Evolutionary conservation across 257 asterid species (phyloP).

Genomic region (Solanum stenotomum): DNA sequence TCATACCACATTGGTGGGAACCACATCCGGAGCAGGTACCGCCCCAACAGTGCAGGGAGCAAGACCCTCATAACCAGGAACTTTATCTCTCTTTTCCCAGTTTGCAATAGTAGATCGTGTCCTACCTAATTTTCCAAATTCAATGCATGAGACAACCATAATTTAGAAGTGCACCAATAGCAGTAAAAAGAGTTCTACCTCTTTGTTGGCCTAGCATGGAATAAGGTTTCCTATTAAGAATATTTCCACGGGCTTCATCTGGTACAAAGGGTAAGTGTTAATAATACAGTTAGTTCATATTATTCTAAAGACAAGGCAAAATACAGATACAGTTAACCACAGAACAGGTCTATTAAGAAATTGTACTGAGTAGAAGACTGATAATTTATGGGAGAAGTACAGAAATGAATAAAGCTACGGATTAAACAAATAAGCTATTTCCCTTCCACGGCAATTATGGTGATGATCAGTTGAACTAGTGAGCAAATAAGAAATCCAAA

Average conservation of each 20-base stretch:
- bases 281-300: not conserved
- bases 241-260: constrained; percentile 50
- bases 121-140: constrained; percentile 35
- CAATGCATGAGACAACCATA: constrained; percentile 7
- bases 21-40: constrained; percentile 27
- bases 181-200: constrained; percentile 32
- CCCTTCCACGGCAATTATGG: not conserved
- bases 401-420: not conserved
- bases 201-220: constrained; percentile 48
- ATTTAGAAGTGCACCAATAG: not conserved
- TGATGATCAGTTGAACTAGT: not conserved
- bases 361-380: not conserved
- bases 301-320: not conserved
- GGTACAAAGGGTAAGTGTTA: constrained; percentile 1
- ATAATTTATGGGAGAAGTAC: not conserved
- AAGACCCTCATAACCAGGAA: constrained; percentile 33
- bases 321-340: not conserved
- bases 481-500: not conserved
- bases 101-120: constrained; percentile 33
- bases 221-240: constrained; percentile 39
- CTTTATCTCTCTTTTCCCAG: constrained; percentile 72
- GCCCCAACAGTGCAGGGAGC: constrained; percentile 49
- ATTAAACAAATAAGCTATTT: not conserved
- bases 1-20: constrained; percentile 16
- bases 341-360: not conserved